phyloP scores from a whole-genome alignment of 805 yeast genomes.

The Maudiozyma pseudohumilis region DNA sequence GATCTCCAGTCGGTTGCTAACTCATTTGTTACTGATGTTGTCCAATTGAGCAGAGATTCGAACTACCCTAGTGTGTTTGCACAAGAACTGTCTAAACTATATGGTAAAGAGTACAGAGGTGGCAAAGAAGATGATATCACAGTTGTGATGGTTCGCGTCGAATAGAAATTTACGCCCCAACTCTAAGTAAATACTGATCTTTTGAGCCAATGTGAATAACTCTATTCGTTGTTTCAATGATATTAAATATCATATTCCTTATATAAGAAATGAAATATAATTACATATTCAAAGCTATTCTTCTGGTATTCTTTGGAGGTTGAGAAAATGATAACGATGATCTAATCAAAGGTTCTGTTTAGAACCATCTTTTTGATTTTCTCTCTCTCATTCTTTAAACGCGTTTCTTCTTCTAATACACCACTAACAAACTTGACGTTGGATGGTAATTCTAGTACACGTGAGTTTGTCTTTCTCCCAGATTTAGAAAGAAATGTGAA shows the following conservation, averaged over 20 bases:
- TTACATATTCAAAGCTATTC: too few relatives aligned
- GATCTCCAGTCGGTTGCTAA: conserved; percentile 41
- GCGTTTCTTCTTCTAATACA: conserved; percentile 41
- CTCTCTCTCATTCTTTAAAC: conserved; percentile 43
- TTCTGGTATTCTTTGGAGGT: neutral
- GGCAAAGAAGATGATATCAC: conserved; percentile 97
- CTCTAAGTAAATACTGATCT: neutral
- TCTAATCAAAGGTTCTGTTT: conserved; percentile 28
- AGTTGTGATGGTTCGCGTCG: conserved; percentile 60
- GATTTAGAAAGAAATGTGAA: conserved; percentile 49
- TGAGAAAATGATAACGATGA: neutral
- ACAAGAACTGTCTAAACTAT: conserved; percentile 36
- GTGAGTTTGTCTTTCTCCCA: conserved; percentile 39
- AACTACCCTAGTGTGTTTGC: conserved; percentile 79
- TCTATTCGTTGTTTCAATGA: too few relatives aligned
- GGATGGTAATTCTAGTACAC: conserved; percentile 42
- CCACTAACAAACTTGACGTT: conserved; percentile 45
- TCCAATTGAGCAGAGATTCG: conserved; percentile 59
- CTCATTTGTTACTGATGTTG: conserved; percentile 56
- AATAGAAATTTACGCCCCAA: conserved; percentile 7
- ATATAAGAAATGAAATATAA: neutral
- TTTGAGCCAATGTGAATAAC: too few relatives aligned
- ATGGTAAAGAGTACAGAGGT: conserved; percentile 47
- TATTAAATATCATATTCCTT: neutral
- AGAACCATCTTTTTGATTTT: conserved; percentile 47